Evolutionary conservation across 2,329 filamentous ascomycete genomes (phyloP).

Genomic region (Ramichloridium luteum): DNA sequence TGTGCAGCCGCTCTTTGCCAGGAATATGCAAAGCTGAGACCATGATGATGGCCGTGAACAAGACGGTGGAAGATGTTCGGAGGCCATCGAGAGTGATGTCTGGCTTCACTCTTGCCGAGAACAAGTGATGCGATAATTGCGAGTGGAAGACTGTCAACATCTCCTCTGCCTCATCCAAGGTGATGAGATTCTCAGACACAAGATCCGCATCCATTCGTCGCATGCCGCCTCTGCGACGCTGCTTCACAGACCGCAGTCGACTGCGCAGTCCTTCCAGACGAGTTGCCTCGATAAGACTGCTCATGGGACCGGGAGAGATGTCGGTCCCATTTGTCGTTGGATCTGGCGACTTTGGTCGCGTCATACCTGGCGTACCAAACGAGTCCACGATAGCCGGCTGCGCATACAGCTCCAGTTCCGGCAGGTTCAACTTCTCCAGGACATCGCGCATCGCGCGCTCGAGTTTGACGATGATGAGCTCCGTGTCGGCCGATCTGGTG

Average conservation of each 20-base stretch:
- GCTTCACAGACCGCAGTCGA: slow-evolving; percentile 7
- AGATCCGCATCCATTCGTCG: slow-evolving; percentile 6
- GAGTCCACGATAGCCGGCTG: slow-evolving; percentile 5
- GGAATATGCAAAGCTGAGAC: slow-evolving; percentile 5
- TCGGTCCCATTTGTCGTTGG: slow-evolving; percentile 1
- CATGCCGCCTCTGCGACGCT: slow-evolving; percentile 8
- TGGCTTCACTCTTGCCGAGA: slow-evolving; percentile 4
- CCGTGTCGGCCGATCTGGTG: neutral
- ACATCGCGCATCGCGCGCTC: slow-evolving; percentile 7
- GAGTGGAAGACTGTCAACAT: slow-evolving; percentile 5
- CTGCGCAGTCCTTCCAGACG: slow-evolving; percentile 6
- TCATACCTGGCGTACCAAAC: neutral
- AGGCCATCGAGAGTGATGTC: slow-evolving; percentile 5
- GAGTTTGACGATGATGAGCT: slow-evolving; percentile 6
- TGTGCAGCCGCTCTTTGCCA: slow-evolving; percentile 5
- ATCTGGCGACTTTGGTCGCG: slow-evolving; percentile 4
- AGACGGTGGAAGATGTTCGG: slow-evolving; percentile 6
- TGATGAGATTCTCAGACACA: slow-evolving; percentile 4
- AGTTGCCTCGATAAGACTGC: slow-evolving; percentile 9
- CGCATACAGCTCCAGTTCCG: slow-evolving; percentile 7
- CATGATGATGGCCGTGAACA: slow-evolving; percentile 8
- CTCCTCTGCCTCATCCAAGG: slow-evolving; percentile 4
- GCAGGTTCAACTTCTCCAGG: slow-evolving; percentile 7
- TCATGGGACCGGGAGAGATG: slow-evolving; percentile 8
- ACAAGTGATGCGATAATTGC: slow-evolving; percentile 4